A percentile compares a stretch with the other conserved stretches of the same genome.
Conservation (phyloP, 768 basidiomycete species). For the Lentinula guzmanii region DNA sequence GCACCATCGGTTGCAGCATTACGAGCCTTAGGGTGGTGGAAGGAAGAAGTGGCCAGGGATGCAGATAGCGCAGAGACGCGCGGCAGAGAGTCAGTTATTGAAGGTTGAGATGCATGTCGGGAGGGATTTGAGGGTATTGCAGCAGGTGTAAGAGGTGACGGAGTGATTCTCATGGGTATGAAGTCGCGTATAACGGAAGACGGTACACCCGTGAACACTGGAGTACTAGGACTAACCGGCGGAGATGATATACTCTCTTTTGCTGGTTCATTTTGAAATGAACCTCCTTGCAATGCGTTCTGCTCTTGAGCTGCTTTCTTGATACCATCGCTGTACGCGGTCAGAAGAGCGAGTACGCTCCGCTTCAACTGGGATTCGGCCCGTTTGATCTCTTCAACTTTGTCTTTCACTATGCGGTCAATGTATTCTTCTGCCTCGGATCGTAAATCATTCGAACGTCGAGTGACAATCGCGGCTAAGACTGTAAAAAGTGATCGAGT, state of each 20-base stretch:
- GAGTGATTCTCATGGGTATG: slow-evolving; percentile 22
- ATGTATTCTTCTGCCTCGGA: slow-evolving; percentile 37
- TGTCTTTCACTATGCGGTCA: slow-evolving; percentile 28
- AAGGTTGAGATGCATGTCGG: slow-evolving; percentile 15
- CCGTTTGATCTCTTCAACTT: slow-evolving; percentile 32
- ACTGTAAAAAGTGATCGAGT: slow-evolving; percentile 43
- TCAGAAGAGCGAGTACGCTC: slow-evolving; percentile 41
- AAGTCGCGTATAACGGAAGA: slow-evolving; percentile 31
- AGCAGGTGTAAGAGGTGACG: not conserved
- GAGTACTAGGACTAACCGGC: slow-evolving; percentile 4
- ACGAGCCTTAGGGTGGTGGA: slow-evolving; percentile 24
- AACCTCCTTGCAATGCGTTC: not conserved
- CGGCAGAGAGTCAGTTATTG: slow-evolving; percentile 9
- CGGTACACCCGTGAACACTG: slow-evolving; percentile 8
- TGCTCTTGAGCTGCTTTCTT: slow-evolving; percentile 25
- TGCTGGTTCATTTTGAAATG: not conserved
- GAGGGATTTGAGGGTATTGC: slow-evolving; percentile 15
- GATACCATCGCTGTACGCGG: slow-evolving; percentile 29
- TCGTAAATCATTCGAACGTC: slow-evolving; percentile 32
- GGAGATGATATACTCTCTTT: not conserved
- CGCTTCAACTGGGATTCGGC: slow-evolving; percentile 32
- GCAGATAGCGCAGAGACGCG: slow-evolving; percentile 40
- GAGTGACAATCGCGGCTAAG: slow-evolving; percentile 33
- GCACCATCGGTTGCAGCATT: slow-evolving; percentile 6
- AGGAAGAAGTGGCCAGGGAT: slow-evolving; percentile 35